Evolutionary conservation across 495 filamentous ascomycete species (phyloP).

Genomic region (Penicillium antarcticum): DNA sequence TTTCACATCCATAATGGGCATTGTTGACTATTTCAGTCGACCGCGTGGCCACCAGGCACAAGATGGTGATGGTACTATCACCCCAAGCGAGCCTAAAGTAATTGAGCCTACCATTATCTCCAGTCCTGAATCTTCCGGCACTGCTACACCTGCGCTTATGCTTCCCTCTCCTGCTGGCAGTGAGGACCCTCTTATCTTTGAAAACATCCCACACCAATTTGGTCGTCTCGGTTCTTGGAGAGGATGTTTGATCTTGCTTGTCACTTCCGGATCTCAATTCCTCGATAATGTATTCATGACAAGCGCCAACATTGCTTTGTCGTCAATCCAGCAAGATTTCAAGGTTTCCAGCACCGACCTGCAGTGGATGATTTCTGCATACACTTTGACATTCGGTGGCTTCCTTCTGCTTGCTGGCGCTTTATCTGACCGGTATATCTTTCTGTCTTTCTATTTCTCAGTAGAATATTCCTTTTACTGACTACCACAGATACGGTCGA

Average conservation of each 20-base stretch:
- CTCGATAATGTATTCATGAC: conserved; percentile 42
- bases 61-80: conserved; percentile 3
- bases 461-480: neutral
- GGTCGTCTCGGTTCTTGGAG: conserved; percentile 31
- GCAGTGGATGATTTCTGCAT: conserved; percentile 41
- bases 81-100: conserved; percentile 9
- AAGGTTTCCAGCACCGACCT: conserved; percentile 28
- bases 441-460: too few species aligned
- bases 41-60: conserved; percentile 9
- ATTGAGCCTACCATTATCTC: conserved; percentile 20
- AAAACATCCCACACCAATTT: conserved; percentile 24
- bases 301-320: conserved; percentile 34
- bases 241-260: conserved; percentile 31
- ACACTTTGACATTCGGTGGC: conserved; percentile 36
- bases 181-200: conserved; percentile 18
- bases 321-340: conserved; percentile 36
- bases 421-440: conserved; percentile 32
- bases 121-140: conserved; percentile 11
- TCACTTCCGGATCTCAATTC: conserved; percentile 37
- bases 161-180: conserved; percentile 16
- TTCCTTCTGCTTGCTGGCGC: conserved; percentile 33
- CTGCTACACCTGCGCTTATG: conserved; percentile 5
- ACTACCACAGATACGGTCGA: conserved; percentile 26
- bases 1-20: conserved; percentile 13
- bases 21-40: conserved; percentile 13